Evolutionary conservation across 2,329 filamentous ascomycete genomes (phyloP), one percentile per base, ranked within the genome.

Genomic region (Hypomyces rosellus): DNA sequence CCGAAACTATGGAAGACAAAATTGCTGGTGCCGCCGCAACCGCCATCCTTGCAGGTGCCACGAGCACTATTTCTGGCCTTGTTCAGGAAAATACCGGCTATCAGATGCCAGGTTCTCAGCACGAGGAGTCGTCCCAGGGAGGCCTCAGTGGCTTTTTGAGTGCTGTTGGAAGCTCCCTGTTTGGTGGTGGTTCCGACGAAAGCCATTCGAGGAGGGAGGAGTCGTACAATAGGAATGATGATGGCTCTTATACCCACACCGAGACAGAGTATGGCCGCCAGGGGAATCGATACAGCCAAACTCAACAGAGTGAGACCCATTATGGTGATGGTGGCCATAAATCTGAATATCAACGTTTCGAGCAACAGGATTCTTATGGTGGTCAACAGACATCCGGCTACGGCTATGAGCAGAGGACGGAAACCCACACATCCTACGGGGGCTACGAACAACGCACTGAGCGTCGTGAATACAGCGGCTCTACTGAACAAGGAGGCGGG

Each of bases 111-210:
- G 25, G 25, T 30, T 30, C 25, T 30, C 25, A 30, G 25, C 6
- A 11, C 4, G 25, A 30, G 6, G 25, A 30, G 25, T 8, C 25
- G 4, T 30, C 25, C 9, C 6, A 30, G 25, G 57, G 82, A 82
- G 44, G 82, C 11, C 65, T 89, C 1, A 85, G 86, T 30, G 84
- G 85, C 20, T 70, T 95, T 40, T 74, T 95, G 12, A 85, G 84
- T 49, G 81, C 84, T 34, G 36, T 46, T 34, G 85, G 87, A 30
- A 78, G 78, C 34, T 81, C 80, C 37, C 69, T 91, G 14, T 76
- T 95, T 8, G 80, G 83, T 11, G 77, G 78, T 12, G 77, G 76
- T 13, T 78, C 86, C 47, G 73, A 74, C 46, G 71, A 73, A 34
- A 70, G 78, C 34, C 73, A 82, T 42, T 81, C 75, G 50, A 74